Evolutionary conservation across 768 basidiomycete genomes (phyloP).

Genomic region (Leucosporidium creatinivorum): DNA sequence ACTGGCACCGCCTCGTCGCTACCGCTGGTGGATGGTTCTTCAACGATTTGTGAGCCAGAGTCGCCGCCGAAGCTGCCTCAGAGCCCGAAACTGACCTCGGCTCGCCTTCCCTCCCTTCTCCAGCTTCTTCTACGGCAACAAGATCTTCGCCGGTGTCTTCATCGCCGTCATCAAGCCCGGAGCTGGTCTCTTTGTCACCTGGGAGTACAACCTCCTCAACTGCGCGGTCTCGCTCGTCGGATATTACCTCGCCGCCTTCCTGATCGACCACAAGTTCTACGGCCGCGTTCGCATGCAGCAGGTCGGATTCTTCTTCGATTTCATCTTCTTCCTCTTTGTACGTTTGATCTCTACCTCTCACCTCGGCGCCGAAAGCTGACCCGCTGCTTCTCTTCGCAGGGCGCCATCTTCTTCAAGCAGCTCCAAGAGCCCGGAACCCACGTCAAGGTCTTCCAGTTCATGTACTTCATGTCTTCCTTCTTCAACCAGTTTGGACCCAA

Average conservation of each 20-base stretch:
- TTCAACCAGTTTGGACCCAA: conserved; percentile 43
- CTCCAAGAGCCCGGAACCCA: conserved; percentile 36
- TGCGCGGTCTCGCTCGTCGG: conserved; percentile 43
- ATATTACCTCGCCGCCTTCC: conserved; percentile 44
- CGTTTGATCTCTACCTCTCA: background rate
- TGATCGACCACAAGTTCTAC: conserved; percentile 46
- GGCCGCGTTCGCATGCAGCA: conserved; percentile 38
- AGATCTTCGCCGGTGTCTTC: conserved; percentile 44
- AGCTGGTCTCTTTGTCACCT: conserved; percentile 42
- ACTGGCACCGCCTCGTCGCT: conserved; percentile 40
- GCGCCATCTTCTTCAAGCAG: conserved; percentile 39
- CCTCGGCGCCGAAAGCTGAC: background rate
- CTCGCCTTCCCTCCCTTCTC: background rate
- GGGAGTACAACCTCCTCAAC: conserved; percentile 46
- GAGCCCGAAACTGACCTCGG: background rate
- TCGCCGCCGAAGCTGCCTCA: background rate
- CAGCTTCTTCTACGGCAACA: conserved; percentile 40
- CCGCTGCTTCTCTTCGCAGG: conserved; percentile 39
- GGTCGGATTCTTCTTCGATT: conserved; percentile 43
- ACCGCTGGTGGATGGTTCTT: conserved; percentile 43
- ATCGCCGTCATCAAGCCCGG: conserved; percentile 44
- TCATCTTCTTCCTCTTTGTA: conserved; percentile 39
- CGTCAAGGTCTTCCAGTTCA: conserved; percentile 44
- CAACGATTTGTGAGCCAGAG: conserved; percentile 42
- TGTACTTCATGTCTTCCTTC: conserved; percentile 43